These are phyloP conservation scores for Cucurbita ficifolia DNA, from an alignment of 306 rosid species.

Conservation along the genomic window DNA sequence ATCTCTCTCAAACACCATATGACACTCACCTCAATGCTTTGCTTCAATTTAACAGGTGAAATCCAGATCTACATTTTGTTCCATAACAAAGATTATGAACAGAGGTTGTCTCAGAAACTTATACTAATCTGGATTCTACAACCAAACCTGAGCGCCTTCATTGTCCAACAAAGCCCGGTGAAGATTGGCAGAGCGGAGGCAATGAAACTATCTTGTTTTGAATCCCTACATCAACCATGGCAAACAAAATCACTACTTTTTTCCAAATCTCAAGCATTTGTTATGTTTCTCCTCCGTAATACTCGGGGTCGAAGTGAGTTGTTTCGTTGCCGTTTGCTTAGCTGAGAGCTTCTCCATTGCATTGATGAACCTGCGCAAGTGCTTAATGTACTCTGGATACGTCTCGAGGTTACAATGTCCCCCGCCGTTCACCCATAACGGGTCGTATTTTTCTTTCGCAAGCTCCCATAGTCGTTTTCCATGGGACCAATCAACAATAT, in stretches of 20 bases:
- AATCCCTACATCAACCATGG: not conserved
- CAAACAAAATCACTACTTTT: slow-evolving; percentile 20
- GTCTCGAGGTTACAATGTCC: slow-evolving; percentile 98
- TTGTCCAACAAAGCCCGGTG: not conserved
- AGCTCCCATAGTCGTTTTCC: slow-evolving; percentile 98
- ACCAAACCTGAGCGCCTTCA: not conserved
- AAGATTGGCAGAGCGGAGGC: not conserved
- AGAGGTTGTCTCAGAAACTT: not conserved
- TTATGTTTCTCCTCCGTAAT: slow-evolving; percentile 63
- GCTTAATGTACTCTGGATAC: slow-evolving; percentile 84
- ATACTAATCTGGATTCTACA: not conserved
- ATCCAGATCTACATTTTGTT: not conserved
- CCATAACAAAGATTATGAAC: not conserved
- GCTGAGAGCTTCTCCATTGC: slow-evolving; percentile 74
- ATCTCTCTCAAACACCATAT: not conserved
- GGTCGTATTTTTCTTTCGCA: slow-evolving; percentile 82
- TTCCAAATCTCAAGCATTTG: slow-evolving; percentile 83
- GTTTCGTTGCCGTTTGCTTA: slow-evolving; percentile 35
- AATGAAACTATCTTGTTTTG: slow-evolving; percentile 1
- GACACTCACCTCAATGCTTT: not conserved
- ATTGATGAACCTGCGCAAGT: slow-evolving; percentile 71
- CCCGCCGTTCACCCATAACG: slow-evolving; percentile 96
- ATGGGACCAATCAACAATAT: slow-evolving; percentile 85
- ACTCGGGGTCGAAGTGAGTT: slow-evolving; percentile 49
- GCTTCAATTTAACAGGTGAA: not conserved